Evolutionary conservation across 169 alveolate genomes (phyloP).

Genomic region (Plasmodium gallinaceum): DNA sequence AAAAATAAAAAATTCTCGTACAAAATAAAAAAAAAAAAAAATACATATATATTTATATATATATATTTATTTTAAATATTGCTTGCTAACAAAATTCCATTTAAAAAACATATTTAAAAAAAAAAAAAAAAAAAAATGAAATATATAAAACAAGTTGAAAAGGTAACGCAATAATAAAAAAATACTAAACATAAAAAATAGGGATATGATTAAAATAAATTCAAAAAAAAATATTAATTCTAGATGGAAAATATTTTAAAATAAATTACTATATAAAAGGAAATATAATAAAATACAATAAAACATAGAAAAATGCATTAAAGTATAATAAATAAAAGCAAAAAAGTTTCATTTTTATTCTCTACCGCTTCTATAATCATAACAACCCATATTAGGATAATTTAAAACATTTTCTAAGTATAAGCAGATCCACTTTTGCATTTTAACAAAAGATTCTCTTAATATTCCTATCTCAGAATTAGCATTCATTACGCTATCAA

Average conservation of each 20-base stretch:
- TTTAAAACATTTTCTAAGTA: slow-evolving; percentile 45
- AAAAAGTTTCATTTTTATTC: too few relatives aligned
- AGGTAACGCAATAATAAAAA: too few relatives aligned
- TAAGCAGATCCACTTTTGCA: slow-evolving; percentile 65
- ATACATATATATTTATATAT: neutral
- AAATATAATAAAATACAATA: too few relatives aligned
- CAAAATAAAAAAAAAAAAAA: neutral
- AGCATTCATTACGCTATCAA: slow-evolving; percentile 5
- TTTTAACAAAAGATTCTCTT: slow-evolving; percentile 1
- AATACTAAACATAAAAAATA: too few relatives aligned
- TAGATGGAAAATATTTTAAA: too few relatives aligned
- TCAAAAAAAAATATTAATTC: neutral
- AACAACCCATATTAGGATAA: slow-evolving; percentile 14
- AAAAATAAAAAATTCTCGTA: slow-evolving; percentile 6
- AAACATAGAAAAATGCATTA: too few relatives aligned
- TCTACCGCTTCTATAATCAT: neutral
- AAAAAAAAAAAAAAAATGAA: neutral
- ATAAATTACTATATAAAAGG: too few relatives aligned
- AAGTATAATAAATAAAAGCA: too few relatives aligned
- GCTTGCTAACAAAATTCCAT: neutral
- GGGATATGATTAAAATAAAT: too few relatives aligned
- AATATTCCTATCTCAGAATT: slow-evolving; percentile 52
- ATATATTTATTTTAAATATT: neutral
- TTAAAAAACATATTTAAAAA: neutral
- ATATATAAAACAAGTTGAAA: too few relatives aligned